Evolutionary conservation across 2,329 filamentous ascomycete genomes (phyloP), one percentile per base, ranked within the genome.

Genomic region (Setomelanomma holmii): DNA sequence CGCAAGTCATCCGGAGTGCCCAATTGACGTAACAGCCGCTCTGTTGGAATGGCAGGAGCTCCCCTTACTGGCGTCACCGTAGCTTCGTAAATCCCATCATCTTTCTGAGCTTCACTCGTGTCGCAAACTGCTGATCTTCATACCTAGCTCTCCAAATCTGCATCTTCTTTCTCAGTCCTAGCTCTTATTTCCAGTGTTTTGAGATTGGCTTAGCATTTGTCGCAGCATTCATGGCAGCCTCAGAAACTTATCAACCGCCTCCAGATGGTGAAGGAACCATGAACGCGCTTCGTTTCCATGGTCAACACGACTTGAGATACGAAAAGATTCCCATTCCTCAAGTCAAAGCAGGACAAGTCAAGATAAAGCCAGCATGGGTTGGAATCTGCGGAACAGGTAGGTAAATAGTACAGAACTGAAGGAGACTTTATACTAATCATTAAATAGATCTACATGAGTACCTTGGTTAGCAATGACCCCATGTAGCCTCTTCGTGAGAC

Each of bases 231-330:
- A 53, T 55, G 45, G 35, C 53, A 19, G 34, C 39, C n/a, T n/a
- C 41, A 44, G 54, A 58, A 39, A 23, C 49, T 8, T 61, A 55
- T 23, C 44, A 58, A 36, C 59, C 66, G 41, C 51, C 64, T n/a
- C 51, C 49, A 16, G 22, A 51, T 16, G 58, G 55, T 8, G 43
- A 53, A 10, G 56, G 53, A 22, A 75, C 64, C 8, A 79, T 80
- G 78, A 77, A 78, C 53, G 78, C 78, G n/a, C 66, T 80, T 7
- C 74, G 77, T 3, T 80, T 78, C 61, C 73, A 80, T 57, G 78
- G 78, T 16, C 66, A 79, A 51, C 63, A 69, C 39, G 77, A 80
- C 48, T 62, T 80, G 53, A 63, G 77, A 39, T 73, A 76, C 36
- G 78, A 80, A 41, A 58, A 75, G 21, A 74, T 80, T 39, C 71